Percentiles rank a stretch among this genome's conserved stretches.
These are phyloP conservation scores for Beta corolliflora DNA, from an alignment of 179 eudicot genomes.

Conservation along the genomic window DNA sequence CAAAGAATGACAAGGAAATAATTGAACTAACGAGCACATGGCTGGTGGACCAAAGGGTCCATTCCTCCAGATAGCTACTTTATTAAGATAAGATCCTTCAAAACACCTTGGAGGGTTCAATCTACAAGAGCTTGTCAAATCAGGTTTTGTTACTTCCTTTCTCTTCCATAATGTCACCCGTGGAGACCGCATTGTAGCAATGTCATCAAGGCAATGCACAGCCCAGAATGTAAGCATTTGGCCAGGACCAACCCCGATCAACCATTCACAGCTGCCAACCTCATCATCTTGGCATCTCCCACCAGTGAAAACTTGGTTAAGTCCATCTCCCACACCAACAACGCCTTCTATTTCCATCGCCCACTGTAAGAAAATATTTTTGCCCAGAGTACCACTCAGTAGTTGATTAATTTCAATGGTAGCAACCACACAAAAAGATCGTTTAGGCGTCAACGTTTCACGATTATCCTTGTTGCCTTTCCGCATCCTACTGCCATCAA, in stretches of 20 bases:
- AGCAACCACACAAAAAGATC: constrained; percentile 69
- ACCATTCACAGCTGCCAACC: constrained; percentile 90
- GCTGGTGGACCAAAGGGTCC: constrained; percentile 65
- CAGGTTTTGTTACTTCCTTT: constrained; percentile 42
- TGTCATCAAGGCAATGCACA: constrained; percentile 90
- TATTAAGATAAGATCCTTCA: constrained; percentile 44
- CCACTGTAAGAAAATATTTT: constrained; percentile 70
- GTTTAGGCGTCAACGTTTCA: constrained; percentile 49
- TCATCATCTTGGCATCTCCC: constrained; percentile 45
- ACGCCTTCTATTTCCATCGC: constrained; percentile 63
- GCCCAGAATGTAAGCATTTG: constrained; percentile 74
- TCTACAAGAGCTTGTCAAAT: constrained; percentile 22
- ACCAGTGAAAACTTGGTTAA: constrained; percentile 36
- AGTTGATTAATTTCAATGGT: constrained; percentile 73
- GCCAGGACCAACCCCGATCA: constrained; percentile 80
- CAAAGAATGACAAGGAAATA: constrained; percentile 56
- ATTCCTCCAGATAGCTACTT: constrained; percentile 65
- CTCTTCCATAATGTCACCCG: constrained; percentile 85
- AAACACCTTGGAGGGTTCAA: constrained; percentile 4
- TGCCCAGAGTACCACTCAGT: constrained; percentile 68
- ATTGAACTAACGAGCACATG: constrained; percentile 63
- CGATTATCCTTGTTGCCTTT: constrained; percentile 53
- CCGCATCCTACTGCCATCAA: constrained; percentile 64
- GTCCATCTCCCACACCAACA: constrained; percentile 36
- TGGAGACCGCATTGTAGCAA: constrained; percentile 76